These are phyloP conservation scores for Aquilaria agallochum DNA, from an alignment of 441 rosid species.

Conservation along the genomic window DNA sequence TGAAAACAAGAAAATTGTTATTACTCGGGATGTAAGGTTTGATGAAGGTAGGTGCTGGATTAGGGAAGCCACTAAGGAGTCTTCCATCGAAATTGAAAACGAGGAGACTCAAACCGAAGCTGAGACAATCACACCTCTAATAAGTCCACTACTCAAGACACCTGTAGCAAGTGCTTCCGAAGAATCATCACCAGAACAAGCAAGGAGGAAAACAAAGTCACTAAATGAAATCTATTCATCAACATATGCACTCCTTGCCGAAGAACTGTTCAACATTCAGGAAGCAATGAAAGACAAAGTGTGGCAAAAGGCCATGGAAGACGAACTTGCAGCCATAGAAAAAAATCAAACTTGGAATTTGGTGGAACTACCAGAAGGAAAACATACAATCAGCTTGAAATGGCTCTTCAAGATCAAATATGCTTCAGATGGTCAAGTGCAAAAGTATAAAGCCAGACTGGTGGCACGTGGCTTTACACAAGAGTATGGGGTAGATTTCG, in stretches of 20 bases:
- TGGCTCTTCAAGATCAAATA: conserved; percentile 4
- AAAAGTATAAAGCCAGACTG: too few species aligned
- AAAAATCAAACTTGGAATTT: conserved; percentile 4
- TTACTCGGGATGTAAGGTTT: neutral
- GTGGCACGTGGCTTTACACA: too few species aligned
- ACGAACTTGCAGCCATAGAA: neutral
- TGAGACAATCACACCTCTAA: too few species aligned
- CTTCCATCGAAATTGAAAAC: too few species aligned
- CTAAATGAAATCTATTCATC: neutral
- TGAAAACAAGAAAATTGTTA: neutral
- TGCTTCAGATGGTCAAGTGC: neutral
- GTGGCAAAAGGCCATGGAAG: neutral
- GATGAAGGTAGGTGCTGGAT: neutral
- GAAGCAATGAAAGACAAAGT: neutral
- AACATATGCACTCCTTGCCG: neutral
- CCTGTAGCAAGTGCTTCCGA: too few species aligned
- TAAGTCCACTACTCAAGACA: too few species aligned
- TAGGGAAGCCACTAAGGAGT: too few species aligned
- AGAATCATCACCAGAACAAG: too few species aligned
- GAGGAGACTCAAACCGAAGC: neutral
- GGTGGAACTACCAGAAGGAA: neutral
- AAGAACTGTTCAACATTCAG: neutral
- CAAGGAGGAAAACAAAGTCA: neutral
- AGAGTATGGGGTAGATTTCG: too few species aligned
- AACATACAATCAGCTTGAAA: neutral